Conservation (phyloP, 1,284 basidiomycete genomes). For the Puccinia novopanici region DNA sequence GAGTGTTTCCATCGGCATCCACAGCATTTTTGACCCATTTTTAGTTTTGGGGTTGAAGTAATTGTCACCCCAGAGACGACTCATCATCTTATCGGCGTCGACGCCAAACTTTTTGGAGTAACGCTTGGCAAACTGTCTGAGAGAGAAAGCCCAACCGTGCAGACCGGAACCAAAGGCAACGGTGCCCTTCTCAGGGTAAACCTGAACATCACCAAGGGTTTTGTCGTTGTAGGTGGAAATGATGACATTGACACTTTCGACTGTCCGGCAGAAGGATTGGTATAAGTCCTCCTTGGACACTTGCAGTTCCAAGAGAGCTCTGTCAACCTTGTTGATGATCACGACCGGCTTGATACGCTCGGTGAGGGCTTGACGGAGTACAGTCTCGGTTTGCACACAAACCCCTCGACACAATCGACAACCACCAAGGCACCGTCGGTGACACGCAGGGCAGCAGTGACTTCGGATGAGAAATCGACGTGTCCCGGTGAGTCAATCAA, state of each 20-base stretch:
- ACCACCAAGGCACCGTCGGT: constrained; percentile 87
- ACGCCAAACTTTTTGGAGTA: constrained; percentile 99
- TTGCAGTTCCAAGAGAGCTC: constrained; percentile 97
- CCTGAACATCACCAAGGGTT: constrained; percentile 95
- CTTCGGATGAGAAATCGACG: constrained; percentile 99
- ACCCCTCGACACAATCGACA: constrained; percentile 99
- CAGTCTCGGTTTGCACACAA: constrained; percentile 99
- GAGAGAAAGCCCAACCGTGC: constrained; percentile 99
- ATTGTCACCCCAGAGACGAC: constrained; percentile 99
- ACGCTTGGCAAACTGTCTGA: constrained; percentile 90
- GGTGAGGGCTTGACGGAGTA: constrained; percentile 91
- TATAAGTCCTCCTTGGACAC: constrained; percentile 95
- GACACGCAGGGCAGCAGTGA: constrained; percentile 98
- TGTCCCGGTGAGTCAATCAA: constrained; percentile 99
- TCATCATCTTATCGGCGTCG: constrained; percentile 96
- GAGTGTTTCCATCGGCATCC: constrained; percentile 79
- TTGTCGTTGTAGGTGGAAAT: constrained; percentile 95
- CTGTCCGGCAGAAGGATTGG: constrained; percentile 96
- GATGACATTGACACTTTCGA: constrained; percentile 98
- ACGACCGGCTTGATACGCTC: constrained; percentile 99
- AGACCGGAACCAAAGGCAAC: constrained; percentile 99
- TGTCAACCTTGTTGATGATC: constrained; percentile 99
- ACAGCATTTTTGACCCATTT: constrained; percentile 88
- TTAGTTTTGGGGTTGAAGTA: constrained; percentile 97
- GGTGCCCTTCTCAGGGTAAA: constrained; percentile 97